Percentiles rank a stretch among this genome's conserved stretches.
phyloP scores from a whole-genome alignment of 352 stramenopile species.

The Pythium scleroteichum region DNA sequence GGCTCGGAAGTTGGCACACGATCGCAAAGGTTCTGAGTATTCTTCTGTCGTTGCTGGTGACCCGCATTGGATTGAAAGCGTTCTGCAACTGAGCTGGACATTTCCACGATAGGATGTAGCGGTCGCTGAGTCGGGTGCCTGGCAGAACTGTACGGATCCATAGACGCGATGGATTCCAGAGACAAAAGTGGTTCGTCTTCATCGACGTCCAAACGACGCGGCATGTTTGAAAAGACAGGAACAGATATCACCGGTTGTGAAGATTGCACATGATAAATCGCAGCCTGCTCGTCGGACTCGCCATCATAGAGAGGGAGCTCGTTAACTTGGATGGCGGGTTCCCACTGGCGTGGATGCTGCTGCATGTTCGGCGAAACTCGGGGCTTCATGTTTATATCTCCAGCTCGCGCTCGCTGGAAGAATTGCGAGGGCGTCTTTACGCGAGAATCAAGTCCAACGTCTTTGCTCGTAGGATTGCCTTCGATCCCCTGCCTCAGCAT shows the following conservation, averaged over 20 bases:
- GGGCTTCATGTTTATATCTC: background rate
- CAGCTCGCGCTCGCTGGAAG: no score
- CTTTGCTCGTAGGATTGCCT: background rate
- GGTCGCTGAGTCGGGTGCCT: background rate
- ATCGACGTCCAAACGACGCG: no score
- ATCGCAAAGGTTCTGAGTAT: no score
- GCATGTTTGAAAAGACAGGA: no score
- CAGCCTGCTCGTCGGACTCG: no score
- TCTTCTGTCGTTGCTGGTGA: no score
- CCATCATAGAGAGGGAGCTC: slow-evolving; percentile 12
- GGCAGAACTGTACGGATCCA: slow-evolving; percentile 17
- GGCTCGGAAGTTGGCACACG: background rate
- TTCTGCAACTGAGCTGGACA: background rate
- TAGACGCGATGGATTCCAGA: slow-evolving; percentile 19
- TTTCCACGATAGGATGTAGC: background rate
- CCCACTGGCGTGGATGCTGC: background rate
- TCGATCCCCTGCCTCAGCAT: background rate
- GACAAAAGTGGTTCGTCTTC: background rate
- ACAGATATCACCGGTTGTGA: no score
- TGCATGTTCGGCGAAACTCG: background rate
- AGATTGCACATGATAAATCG: no score
- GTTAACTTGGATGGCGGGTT: background rate
- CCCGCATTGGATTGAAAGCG: no score
- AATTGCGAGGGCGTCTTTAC: no score
- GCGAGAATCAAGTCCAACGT: background rate